phyloP scores from a whole-genome alignment of 2,329 filamentous ascomycete species.

The Pleurostoma richardsiae region DNA sequence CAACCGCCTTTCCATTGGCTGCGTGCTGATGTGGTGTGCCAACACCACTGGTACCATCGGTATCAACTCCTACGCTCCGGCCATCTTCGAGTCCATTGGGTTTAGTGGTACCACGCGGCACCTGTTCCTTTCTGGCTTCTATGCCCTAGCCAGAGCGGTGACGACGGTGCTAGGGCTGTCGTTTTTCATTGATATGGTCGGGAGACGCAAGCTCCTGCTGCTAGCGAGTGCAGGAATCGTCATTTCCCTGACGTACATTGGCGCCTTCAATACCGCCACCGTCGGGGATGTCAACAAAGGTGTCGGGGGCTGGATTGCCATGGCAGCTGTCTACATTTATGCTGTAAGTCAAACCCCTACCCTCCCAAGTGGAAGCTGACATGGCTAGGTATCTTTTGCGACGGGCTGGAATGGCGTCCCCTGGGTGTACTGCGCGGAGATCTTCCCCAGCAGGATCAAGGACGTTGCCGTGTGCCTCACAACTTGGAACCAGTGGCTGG shows the following conservation, averaged over 20 bases:
- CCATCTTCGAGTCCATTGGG: not conserved
- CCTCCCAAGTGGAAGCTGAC: not conserved
- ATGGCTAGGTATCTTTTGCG: constrained; percentile 46
- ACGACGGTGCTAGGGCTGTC: not conserved
- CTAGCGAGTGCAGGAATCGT: constrained; percentile 13
- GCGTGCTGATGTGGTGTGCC: not conserved
- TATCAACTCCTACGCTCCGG: not conserved
- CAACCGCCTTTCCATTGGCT: not conserved
- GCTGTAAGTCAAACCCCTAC: not conserved
- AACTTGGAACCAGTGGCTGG: constrained; percentile 27
- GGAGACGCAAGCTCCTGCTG: not conserved
- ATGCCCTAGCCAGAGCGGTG: not conserved
- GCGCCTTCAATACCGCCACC: constrained; percentile 9
- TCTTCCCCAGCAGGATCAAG: constrained; percentile 34
- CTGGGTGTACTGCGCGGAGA: constrained; percentile 44
- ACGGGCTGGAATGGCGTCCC: constrained; percentile 44
- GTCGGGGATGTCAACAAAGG: not conserved
- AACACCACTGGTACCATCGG: not conserved
- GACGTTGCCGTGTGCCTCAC: constrained; percentile 38
- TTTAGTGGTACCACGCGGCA: not conserved
- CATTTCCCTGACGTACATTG: constrained; percentile 18
- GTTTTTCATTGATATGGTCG: not conserved
- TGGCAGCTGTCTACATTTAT: not conserved
- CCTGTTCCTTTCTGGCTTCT: not conserved
- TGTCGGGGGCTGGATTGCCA: not conserved